These are phyloP conservation scores for Heterococcus sp. DNA, from an alignment of 108 stramenopile genomes.

Conservation along the genomic window DNA sequence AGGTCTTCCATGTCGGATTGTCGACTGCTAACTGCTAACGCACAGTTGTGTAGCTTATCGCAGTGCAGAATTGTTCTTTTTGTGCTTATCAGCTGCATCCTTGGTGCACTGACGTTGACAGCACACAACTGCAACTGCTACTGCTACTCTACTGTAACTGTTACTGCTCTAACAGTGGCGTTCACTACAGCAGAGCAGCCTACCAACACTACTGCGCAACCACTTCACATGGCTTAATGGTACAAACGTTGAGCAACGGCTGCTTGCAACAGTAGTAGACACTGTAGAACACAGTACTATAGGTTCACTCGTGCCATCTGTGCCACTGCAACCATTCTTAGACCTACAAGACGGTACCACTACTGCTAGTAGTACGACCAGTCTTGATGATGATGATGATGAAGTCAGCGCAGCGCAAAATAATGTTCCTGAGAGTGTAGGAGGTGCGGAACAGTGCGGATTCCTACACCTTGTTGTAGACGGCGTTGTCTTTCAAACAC, in stretches of 20 bases:
- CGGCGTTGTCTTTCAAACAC: constrained; percentile 44
- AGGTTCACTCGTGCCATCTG: background rate
- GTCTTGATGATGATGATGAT: too few species aligned
- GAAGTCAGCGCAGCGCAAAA: too few species aligned
- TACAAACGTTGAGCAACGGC: background rate
- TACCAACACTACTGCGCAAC: constrained; percentile 4
- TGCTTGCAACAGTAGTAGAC: constrained; percentile 14
- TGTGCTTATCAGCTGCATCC: background rate
- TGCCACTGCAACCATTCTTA: background rate
- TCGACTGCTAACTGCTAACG: too few species aligned
- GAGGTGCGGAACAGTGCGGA: background rate
- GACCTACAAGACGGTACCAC: background rate
- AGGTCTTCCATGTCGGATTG: too few species aligned
- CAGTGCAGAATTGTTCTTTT: too few species aligned
- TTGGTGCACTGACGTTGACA: too few species aligned
- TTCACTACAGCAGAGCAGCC: constrained; percentile 6
- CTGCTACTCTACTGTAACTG: too few species aligned
- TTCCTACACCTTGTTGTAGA: constrained; percentile 28
- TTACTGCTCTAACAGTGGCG: constrained; percentile 15
- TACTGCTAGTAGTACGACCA: too few species aligned
- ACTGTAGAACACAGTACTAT: background rate
- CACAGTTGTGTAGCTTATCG: too few species aligned
- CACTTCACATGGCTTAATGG: constrained; percentile 42
- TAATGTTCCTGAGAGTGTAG: background rate
- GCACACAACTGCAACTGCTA: too few species aligned